These are phyloP conservation scores for Corniculantispora saksenae DNA, from an alignment of 2,329 filamentous ascomycete genomes.

Conservation along the genomic window DNA sequence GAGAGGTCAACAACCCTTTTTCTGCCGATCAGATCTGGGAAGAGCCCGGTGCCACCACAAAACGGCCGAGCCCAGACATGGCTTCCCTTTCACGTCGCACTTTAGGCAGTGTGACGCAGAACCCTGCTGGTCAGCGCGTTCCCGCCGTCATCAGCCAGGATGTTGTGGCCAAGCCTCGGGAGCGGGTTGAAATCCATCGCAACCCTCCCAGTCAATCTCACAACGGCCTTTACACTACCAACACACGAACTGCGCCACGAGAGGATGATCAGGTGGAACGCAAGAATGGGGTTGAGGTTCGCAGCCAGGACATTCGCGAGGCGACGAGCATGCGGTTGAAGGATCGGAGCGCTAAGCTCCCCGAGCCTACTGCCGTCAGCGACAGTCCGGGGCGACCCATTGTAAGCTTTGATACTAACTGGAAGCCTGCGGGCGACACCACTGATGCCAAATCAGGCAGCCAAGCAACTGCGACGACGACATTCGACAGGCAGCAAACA, in stretches of 20 bases:
- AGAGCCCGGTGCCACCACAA: constrained; percentile 62
- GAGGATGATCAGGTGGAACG: constrained; percentile 51
- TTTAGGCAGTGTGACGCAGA: constrained; percentile 35
- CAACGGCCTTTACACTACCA: constrained; percentile 77
- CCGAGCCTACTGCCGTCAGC: constrained; percentile 87
- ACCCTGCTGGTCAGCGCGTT: constrained; percentile 23
- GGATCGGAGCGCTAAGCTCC: constrained; percentile 83
- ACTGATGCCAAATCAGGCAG: constrained; percentile 64
- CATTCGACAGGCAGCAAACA: constrained; percentile 31
- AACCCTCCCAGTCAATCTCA: constrained; percentile 83
- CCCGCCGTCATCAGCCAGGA: constrained; percentile 28
- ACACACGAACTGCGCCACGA: constrained; percentile 43
- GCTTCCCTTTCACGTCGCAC: constrained; percentile 32
- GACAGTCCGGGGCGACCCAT: constrained; percentile 88
- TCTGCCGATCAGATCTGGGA: constrained; percentile 85
- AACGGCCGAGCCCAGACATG: constrained; percentile 32
- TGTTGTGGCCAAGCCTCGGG: constrained; percentile 42
- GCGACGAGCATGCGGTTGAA: constrained; percentile 88
- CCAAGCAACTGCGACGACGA: constrained; percentile 30
- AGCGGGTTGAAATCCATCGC: constrained; percentile 73
- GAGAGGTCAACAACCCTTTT: constrained; percentile 66
- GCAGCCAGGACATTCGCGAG: constrained; percentile 82
- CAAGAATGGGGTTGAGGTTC: constrained; percentile 80
- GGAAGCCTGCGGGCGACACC: constrained; percentile 70
- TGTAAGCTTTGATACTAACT: constrained; percentile 91